phyloP scores from a whole-genome alignment of 2,329 filamentous ascomycete species.

The Diaporthe helianthi region DNA sequence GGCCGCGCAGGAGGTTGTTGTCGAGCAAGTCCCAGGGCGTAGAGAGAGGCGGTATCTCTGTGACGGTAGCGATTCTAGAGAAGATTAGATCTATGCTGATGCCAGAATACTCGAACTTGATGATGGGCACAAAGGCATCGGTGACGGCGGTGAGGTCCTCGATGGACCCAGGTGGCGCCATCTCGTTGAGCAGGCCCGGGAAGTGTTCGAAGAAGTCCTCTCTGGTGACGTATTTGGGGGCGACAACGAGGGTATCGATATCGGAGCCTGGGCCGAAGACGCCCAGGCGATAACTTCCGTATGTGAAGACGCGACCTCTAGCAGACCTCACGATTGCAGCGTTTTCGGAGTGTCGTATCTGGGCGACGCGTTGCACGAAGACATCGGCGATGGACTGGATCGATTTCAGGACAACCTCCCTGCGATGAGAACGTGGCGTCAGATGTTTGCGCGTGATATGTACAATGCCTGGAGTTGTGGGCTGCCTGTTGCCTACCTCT shows the following conservation, averaged over 20 bases:
- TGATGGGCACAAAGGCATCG: constrained; percentile 94
- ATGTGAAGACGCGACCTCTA: constrained; percentile 93
- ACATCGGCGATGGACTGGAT: constrained; percentile 83
- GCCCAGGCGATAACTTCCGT: constrained; percentile 92
- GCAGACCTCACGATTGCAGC: constrained; percentile 81
- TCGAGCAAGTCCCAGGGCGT: constrained; percentile 68
- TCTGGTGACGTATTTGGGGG: constrained; percentile 85
- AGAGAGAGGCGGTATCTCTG: constrained; percentile 69
- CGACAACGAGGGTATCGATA: constrained; percentile 95
- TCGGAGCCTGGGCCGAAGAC: constrained; percentile 96
- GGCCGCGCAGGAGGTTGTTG: constrained; percentile 81
- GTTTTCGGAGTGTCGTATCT: constrained; percentile 73
- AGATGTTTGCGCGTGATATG: neutral
- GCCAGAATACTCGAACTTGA: constrained; percentile 89
- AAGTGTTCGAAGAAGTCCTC: constrained; percentile 94
- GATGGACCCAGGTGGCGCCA: constrained; percentile 80
- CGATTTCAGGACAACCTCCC: constrained; percentile 74
- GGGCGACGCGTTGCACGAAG: constrained; percentile 84
- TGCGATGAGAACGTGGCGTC: constrained; percentile 44
- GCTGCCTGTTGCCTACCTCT: constrained; percentile 63
- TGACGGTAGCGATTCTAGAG: constrained; percentile 73
- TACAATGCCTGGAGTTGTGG: neutral
- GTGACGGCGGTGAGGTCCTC: constrained; percentile 84
- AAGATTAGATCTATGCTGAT: constrained; percentile 97
- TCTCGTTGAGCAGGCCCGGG: constrained; percentile 77